Conservation (phyloP, 345 rosid species). For the Gossypium longicalyx region DNA sequence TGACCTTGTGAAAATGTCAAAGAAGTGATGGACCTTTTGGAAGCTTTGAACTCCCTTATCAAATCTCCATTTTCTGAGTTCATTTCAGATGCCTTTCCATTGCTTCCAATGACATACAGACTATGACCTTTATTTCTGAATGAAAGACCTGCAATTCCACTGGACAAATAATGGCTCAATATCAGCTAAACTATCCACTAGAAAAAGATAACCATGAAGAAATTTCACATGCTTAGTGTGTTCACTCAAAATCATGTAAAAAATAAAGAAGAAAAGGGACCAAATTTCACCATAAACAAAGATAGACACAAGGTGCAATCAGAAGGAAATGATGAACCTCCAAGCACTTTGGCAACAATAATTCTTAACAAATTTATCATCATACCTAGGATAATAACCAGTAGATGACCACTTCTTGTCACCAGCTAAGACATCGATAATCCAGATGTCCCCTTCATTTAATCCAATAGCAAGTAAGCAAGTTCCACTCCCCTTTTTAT, state of each 20-base stretch:
- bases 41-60: slow-evolving; percentile 28
- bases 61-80: slow-evolving; percentile 36
- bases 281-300: background rate
- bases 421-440: slow-evolving; percentile 32
- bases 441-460: slow-evolving; percentile 34
- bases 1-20: slow-evolving; percentile 37
- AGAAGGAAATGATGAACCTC: background rate
- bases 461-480: slow-evolving; percentile 44
- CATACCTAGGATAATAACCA: slow-evolving; percentile 32
- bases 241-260: background rate
- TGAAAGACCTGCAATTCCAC: slow-evolving; percentile 37
- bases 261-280: background rate
- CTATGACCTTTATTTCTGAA: slow-evolving; percentile 33
- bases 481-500: slow-evolving; percentile 18
- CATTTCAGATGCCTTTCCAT: slow-evolving; percentile 34
- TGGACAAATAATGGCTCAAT: slow-evolving; percentile 16
- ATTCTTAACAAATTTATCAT: slow-evolving; percentile 10
- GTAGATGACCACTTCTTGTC: slow-evolving; percentile 36
- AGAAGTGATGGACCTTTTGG: slow-evolving; percentile 32
- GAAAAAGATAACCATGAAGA: background rate
- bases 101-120: slow-evolving; percentile 29
- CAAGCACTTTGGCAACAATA: background rate
- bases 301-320: background rate
- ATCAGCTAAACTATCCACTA: slow-evolving; percentile 3
- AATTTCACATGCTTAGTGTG: background rate